phyloP scores from a whole-genome alignment of 1,284 basidiomycete genomes.

The Amylostereum chailletii region DNA sequence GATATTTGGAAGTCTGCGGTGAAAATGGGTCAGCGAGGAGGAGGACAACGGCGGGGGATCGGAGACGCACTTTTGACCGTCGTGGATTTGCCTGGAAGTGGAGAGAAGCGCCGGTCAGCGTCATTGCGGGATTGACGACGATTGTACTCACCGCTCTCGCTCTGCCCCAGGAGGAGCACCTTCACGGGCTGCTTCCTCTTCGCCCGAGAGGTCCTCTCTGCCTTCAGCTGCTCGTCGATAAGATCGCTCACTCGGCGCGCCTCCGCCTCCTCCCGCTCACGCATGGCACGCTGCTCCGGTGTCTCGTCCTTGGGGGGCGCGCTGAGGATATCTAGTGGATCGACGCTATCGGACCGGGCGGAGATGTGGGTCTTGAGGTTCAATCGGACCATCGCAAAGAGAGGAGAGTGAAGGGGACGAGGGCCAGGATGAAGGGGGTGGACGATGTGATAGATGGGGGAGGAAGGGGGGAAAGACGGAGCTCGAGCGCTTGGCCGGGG shows the following conservation, averaged over 20 bases:
- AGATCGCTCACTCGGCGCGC: constrained; percentile 43
- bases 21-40: not conserved
- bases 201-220: constrained; percentile 33
- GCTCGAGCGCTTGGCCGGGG: no score
- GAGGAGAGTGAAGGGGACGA: no score
- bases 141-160: constrained; percentile 45
- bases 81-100: constrained; percentile 46
- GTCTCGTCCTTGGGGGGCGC: constrained; percentile 1
- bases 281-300: constrained; percentile 17
- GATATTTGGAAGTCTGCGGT: constrained; percentile 27
- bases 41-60: constrained; percentile 4
- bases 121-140: not conserved
- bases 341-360: not conserved
- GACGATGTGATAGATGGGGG: no score
- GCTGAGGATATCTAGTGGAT: not conserved
- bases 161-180: constrained; percentile 52
- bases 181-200: constrained; percentile 39
- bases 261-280: constrained; percentile 39
- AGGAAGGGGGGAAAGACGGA: no score
- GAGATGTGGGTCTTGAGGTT: no score
- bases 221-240: constrained; percentile 48
- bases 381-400: no score
- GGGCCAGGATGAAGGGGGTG: no score
- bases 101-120: not conserved
- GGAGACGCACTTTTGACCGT: constrained; percentile 50